Conservation (phyloP, 352 stramenopile genomes). For the Globisporangium orthogonon region DNA sequence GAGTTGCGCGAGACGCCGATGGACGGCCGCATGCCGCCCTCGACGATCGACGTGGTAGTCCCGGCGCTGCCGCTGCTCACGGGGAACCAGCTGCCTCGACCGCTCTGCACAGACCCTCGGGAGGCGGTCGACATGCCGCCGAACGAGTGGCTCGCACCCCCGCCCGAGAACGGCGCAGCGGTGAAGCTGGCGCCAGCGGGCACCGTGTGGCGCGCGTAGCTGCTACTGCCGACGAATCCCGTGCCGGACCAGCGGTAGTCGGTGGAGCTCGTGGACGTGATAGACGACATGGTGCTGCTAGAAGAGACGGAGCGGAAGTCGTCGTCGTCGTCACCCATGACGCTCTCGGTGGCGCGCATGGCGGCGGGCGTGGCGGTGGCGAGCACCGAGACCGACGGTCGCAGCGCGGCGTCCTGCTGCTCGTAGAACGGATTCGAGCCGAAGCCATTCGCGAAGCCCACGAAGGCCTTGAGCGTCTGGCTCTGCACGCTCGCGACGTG, state of each 20-base stretch:
- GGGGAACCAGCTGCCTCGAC: conserved; percentile 57
- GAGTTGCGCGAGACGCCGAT: conserved; percentile 26
- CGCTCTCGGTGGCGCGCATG: conserved; percentile 43
- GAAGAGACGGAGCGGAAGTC: conserved; percentile 74
- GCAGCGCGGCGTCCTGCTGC: conserved; percentile 42
- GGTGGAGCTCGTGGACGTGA: conserved; percentile 34
- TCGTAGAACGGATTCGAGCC: conserved; percentile 68
- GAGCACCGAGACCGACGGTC: conserved; percentile 61
- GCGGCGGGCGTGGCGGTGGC: conserved; percentile 34
- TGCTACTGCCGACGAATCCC: conserved; percentile 62
- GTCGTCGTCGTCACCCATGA: conserved; percentile 73
- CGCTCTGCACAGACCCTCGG: neutral
- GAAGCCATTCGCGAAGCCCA: conserved; percentile 70
- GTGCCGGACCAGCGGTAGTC: conserved; percentile 83
- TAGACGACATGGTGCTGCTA: conserved; percentile 53
- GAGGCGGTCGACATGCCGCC: conserved; percentile 15
- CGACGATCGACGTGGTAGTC: conserved; percentile 1
- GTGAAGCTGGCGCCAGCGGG: neutral
- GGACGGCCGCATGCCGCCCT: conserved; percentile 20
- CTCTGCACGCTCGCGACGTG: conserved; percentile 63
- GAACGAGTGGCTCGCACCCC: conserved; percentile 25
- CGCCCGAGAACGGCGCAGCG: conserved; percentile 11
- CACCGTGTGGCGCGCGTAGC: conserved; percentile 40
- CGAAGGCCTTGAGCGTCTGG: conserved; percentile 77
- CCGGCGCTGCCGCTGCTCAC: conserved; percentile 12